phyloP scores from a whole-genome alignment of 2,329 filamentous ascomycete species.

The Ophiostoma sp. region DNA sequence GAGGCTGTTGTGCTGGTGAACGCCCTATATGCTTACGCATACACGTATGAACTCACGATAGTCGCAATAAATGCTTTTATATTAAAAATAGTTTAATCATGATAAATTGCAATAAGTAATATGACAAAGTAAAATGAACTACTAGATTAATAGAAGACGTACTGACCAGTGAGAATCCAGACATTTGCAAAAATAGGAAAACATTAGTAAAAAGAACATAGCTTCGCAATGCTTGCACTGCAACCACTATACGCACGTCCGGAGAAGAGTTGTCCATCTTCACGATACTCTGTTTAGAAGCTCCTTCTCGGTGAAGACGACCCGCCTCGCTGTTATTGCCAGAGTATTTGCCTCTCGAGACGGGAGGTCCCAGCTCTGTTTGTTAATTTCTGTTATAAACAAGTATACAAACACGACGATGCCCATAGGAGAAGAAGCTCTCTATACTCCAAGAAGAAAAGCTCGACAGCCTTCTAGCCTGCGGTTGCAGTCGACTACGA shows the following conservation, averaged over 20 bases:
- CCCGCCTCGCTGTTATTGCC: background rate
- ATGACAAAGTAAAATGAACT: no score
- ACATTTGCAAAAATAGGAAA: slow-evolving; percentile 6
- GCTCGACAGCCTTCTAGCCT: background rate
- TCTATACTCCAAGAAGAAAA: no score
- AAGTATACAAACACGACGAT: background rate
- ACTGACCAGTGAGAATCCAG: background rate
- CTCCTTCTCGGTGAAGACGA: background rate
- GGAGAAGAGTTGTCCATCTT: background rate
- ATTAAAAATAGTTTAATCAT: background rate
- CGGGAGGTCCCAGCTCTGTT: background rate
- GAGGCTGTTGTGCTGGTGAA: no score
- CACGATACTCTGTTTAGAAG: background rate
- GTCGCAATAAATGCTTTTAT: background rate
- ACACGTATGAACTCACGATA: background rate
- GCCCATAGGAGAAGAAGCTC: no score
- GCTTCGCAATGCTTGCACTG: background rate
- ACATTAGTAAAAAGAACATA: background rate
- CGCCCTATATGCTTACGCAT: background rate
- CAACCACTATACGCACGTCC: background rate
- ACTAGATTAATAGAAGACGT: no score
- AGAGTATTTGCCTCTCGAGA: background rate
- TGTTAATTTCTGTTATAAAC: slow-evolving; percentile 7
- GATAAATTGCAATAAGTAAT: background rate
- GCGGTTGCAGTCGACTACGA: background rate